Base-by-base conservation (phyloP, 78 protist genomes). In the Cavenderia fasciculata region DNA sequence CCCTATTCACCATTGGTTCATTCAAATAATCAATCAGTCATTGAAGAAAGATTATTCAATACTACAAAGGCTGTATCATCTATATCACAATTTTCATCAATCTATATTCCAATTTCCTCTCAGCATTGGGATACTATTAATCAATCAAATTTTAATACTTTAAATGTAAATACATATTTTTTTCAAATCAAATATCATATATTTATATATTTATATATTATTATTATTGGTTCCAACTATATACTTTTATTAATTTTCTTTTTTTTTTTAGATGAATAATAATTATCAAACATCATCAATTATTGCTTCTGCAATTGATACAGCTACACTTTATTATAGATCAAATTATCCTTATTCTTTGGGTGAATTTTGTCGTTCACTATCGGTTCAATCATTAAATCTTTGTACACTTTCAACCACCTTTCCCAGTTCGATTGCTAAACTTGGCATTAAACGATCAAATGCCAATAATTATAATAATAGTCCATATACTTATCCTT, bases 271-370 rank as follows among this genome's bases (percentile, higher is more conserved):
- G 54, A 71, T 46, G 46, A 51, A 25, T 34, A 71, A 71, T 0
- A 65, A 66, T 43, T 79, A 47, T 31, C 89, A 79, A 31, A 68
- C 70, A 34, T 47, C 76, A 51, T 59, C 78, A 14, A 47, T 66
- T n/a, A 21, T 79, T 16, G 89, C 89, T 40, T 38, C 78, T 1
- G 25, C 89, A 21, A 66, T 79, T 19, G 89, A 79, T 27, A 54
- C 78, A 0, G 49, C 73, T 23, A 79, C 89, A 38, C 29, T 79
- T 2, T 61, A 62, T 41, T 79, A 79, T 41, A 29, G 89, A 51
- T 65, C 89, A 23, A 79, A 79, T 54, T 79, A 36, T 54, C 8
- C n/a, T 0, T 43, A 33, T 12, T 27, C 29, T 49, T 8, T 79
- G 10, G 36, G 49, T n/a, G 43, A 46, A 16, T 68, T 79, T 27